Conservation (phyloP, 2,329 filamentous ascomycete genomes). For the Xylogone sp. region DNA sequence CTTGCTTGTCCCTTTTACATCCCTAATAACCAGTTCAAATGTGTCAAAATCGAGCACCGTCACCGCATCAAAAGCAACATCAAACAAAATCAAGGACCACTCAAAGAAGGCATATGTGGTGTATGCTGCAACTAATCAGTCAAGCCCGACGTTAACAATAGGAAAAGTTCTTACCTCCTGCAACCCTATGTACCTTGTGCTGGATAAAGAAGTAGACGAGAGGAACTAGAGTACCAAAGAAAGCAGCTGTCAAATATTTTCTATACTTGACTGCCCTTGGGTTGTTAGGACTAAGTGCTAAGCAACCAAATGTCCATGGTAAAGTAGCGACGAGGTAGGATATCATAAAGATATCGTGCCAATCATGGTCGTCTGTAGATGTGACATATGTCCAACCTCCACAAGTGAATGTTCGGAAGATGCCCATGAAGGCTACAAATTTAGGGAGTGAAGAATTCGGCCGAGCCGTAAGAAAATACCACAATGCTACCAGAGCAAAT, state of each 20-base stretch:
- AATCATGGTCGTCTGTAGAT: slow-evolving; percentile 95
- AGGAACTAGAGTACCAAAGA: slow-evolving; percentile 88
- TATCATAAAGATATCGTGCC: slow-evolving; percentile 99
- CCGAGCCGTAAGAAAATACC: slow-evolving; percentile 82
- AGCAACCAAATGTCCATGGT: slow-evolving; percentile 90
- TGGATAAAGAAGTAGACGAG: slow-evolving; percentile 97
- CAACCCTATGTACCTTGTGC: slow-evolving; percentile 91
- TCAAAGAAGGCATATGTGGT: slow-evolving; percentile 98
- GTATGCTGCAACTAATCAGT: slow-evolving; percentile 62
- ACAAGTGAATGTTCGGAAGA: slow-evolving; percentile 88
- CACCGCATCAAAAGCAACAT: slow-evolving; percentile 94
- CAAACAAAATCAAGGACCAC: slow-evolving; percentile 90
- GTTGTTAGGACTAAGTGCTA: slow-evolving; percentile 83
- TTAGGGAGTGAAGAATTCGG: slow-evolving; percentile 74
- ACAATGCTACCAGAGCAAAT: slow-evolving; percentile 85
- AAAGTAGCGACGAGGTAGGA: slow-evolving; percentile 92
- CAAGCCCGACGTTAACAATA: slow-evolving; percentile 1
- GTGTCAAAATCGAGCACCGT: slow-evolving; percentile 87
- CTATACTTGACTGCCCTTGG: slow-evolving; percentile 79
- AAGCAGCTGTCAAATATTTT: slow-evolving; percentile 76
- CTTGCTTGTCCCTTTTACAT: slow-evolving; percentile 87
- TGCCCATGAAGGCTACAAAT: slow-evolving; percentile 72
- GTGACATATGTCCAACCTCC: slow-evolving; percentile 99
- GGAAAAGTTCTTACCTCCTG: slow-evolving; percentile 71
- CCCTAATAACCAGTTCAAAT: slow-evolving; percentile 83